Percentiles rank a stretch among this genome's conserved stretches.
phyloP scores from a whole-genome alignment of 768 basidiomycete genomes.

The Cantharellus cinnabarinus region DNA sequence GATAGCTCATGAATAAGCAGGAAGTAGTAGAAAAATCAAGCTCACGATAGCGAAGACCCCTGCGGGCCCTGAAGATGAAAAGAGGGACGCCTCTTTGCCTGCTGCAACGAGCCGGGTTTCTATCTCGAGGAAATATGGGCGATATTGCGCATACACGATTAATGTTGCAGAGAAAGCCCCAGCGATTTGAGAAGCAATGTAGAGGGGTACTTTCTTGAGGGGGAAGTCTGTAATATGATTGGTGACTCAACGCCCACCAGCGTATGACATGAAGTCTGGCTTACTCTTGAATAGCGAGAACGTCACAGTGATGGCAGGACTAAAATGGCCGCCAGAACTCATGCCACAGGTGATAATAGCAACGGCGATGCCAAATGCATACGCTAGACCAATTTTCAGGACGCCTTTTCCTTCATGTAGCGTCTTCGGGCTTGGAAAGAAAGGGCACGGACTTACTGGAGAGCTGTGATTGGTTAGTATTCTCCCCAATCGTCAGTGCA shows the following conservation, averaged over 20 bases:
- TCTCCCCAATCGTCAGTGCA: slow-evolving; percentile 27
- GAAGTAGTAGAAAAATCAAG: not conserved
- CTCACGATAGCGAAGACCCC: slow-evolving; percentile 2
- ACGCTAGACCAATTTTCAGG: not conserved
- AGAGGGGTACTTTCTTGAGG: not conserved
- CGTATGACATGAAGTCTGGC: not conserved
- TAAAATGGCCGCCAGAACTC: slow-evolving; percentile 46
- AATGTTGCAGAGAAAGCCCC: slow-evolving; percentile 3
- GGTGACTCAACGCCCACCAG: not conserved
- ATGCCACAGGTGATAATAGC: slow-evolving; percentile 31
- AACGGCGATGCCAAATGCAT: slow-evolving; percentile 32
- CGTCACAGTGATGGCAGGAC: slow-evolving; percentile 23
- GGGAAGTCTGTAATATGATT: slow-evolving; percentile 1
- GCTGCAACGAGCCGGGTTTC: not conserved
- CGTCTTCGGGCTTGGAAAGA: not conserved
- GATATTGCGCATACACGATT: slow-evolving; percentile 3
- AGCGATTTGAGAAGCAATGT: slow-evolving; percentile 1
- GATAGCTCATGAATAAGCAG: not conserved
- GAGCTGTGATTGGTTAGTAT: slow-evolving; percentile 22
- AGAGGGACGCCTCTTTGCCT: not conserved
- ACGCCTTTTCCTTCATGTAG: not conserved
- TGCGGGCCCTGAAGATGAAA: slow-evolving; percentile 1
- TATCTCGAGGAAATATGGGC: not conserved
- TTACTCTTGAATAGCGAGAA: slow-evolving; percentile 12
- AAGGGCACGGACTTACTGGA: slow-evolving; percentile 25